These are phyloP conservation scores for Eucalyptus tenuipes DNA, from an alignment of 345 rosid genomes.

Conservation along the genomic window DNA sequence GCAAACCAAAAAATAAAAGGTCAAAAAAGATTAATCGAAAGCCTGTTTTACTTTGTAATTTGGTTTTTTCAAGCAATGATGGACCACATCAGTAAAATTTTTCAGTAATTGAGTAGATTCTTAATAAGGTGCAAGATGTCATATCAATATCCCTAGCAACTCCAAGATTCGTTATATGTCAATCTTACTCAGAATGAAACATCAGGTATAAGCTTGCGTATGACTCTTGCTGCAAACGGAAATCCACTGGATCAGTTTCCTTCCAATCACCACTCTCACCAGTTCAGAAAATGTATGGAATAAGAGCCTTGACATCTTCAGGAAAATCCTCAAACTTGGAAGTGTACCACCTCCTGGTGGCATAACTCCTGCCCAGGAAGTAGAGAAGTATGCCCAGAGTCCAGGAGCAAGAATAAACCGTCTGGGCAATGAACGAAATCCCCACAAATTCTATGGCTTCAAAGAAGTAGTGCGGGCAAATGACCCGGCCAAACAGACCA, in stretches of 20 bases:
- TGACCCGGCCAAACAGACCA: constrained; percentile 41
- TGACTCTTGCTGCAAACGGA: background rate
- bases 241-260: background rate
- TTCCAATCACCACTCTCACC: background rate
- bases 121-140: background rate
- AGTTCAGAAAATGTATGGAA: constrained; percentile 43
- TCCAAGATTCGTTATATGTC: background rate
- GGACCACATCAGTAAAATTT: background rate
- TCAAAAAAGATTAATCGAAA: background rate
- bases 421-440: constrained; percentile 45
- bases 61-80: background rate
- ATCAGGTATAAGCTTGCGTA: background rate
- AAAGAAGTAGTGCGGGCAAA: constrained; percentile 75
- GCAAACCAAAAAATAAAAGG: background rate
- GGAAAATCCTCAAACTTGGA: constrained; percentile 66
- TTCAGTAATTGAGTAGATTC: fast-evolving
- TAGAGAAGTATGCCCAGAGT: constrained; percentile 25
- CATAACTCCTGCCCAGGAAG: constrained; percentile 49
- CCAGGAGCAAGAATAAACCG: constrained; percentile 19
- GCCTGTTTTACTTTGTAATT: background rate
- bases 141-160: background rate
- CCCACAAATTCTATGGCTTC: constrained; percentile 54
- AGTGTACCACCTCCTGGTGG: constrained; percentile 61
- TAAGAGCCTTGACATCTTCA: constrained; percentile 26
- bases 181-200: background rate